These are phyloP conservation scores for Purpureocillium lavendulum DNA, from an alignment of 2,329 filamentous ascomycete species.

Conservation along the genomic window DNA sequence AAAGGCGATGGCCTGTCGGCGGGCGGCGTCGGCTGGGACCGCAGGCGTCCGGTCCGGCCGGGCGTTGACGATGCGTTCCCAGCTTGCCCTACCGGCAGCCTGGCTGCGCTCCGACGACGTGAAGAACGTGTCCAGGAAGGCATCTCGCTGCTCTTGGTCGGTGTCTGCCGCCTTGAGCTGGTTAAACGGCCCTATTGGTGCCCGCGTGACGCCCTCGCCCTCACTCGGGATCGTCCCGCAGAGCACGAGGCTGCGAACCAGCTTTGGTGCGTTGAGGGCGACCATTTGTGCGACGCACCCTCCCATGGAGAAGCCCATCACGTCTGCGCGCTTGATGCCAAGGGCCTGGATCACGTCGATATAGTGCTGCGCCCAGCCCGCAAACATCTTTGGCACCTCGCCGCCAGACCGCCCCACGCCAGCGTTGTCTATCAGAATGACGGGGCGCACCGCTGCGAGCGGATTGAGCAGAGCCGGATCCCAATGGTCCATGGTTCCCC, in stretches of 20 bases:
- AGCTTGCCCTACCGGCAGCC: slow-evolving; percentile 21
- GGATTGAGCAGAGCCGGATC: slow-evolving; percentile 36
- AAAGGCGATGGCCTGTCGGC: slow-evolving; percentile 23
- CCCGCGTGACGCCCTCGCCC: slow-evolving; percentile 22
- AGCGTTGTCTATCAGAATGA: slow-evolving; percentile 38
- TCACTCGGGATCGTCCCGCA: slow-evolving; percentile 33
- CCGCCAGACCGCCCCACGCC: slow-evolving; percentile 38
- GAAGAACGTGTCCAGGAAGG: slow-evolving; percentile 26
- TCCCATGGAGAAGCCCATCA: slow-evolving; percentile 43
- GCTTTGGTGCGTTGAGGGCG: slow-evolving; percentile 26
- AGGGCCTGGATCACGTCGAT: slow-evolving; percentile 26
- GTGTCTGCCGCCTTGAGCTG: slow-evolving; percentile 21
- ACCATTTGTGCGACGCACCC: slow-evolving; percentile 36
- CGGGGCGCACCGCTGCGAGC: slow-evolving; percentile 29
- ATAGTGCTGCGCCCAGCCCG: slow-evolving; percentile 23
- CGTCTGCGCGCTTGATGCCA: slow-evolving; percentile 29
- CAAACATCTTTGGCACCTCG: slow-evolving; percentile 23
- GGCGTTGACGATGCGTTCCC: slow-evolving; percentile 23
- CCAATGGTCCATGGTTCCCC: slow-evolving; percentile 29
- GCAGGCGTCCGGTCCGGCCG: slow-evolving; percentile 15
- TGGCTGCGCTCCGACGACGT: slow-evolving; percentile 19
- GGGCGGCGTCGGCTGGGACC: slow-evolving; percentile 16
- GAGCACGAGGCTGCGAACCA: slow-evolving; percentile 32
- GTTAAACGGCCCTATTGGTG: slow-evolving; percentile 22
- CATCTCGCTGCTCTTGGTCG: slow-evolving; percentile 21